Conservation (phyloP, 768 basidiomycete genomes). For the Mycena floridula region DNA sequence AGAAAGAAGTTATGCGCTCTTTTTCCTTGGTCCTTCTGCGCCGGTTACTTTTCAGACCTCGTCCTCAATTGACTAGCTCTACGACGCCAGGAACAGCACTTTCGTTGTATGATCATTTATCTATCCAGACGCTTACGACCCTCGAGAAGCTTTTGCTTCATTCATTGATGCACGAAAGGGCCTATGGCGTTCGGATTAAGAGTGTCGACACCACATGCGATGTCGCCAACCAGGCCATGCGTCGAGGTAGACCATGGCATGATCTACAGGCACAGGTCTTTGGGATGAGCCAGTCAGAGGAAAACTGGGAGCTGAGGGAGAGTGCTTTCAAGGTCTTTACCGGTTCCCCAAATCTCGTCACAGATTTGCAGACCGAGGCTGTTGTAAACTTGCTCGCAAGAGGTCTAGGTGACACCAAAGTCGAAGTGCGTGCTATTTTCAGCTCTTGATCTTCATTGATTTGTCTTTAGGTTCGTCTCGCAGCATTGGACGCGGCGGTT, state of each 20-base stretch:
- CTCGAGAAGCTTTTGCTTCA: slow-evolving; percentile 71
- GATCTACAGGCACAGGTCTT: slow-evolving; percentile 70
- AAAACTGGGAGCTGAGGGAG: slow-evolving; percentile 34
- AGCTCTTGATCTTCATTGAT: background rate
- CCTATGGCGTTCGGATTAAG: slow-evolving; percentile 56
- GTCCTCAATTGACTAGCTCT: slow-evolving; percentile 18
- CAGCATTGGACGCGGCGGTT: slow-evolving; percentile 64
- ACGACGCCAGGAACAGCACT: slow-evolving; percentile 11
- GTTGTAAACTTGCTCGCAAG: slow-evolving; percentile 61
- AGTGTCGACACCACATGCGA: slow-evolving; percentile 73
- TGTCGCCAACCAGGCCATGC: slow-evolving; percentile 69
- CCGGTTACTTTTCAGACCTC: slow-evolving; percentile 66
- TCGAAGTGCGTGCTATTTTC: slow-evolving; percentile 43
- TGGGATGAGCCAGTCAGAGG: slow-evolving; percentile 45
- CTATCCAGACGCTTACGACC: slow-evolving; percentile 54
- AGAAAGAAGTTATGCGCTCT: slow-evolving; percentile 82
- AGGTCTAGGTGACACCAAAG: slow-evolving; percentile 59
- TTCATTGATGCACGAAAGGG: slow-evolving; percentile 57
- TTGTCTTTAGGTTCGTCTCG: slow-evolving; percentile 54
- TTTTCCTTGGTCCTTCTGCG: slow-evolving; percentile 80
- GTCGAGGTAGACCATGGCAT: slow-evolving; percentile 75
- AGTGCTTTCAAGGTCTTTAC: slow-evolving; percentile 69
- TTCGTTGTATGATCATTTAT: slow-evolving; percentile 76
- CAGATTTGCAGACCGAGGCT: slow-evolving; percentile 68
- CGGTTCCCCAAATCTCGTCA: slow-evolving; percentile 67